phyloP scores from a whole-genome alignment of 1,139 yeast species.

The Sugiyamaella japonica region DNA sequence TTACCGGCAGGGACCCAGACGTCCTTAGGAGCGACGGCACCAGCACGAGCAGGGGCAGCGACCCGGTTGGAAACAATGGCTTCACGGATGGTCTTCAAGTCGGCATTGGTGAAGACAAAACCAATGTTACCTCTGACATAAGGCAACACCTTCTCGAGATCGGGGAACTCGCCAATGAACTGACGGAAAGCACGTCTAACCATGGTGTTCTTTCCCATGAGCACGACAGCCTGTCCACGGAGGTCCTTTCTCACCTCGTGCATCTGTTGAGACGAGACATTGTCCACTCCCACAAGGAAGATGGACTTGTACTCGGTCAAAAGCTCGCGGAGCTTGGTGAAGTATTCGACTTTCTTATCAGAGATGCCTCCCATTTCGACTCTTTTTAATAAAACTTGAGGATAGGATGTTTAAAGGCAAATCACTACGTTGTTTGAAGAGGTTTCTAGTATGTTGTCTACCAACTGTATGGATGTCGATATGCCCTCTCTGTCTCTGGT shows the following conservation, averaged over 20 bases:
- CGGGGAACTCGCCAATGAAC: constrained; percentile 91
- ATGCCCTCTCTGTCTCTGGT: not conserved
- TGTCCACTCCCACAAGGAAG: constrained; percentile 99
- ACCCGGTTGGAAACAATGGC: constrained; percentile 86
- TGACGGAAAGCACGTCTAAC: constrained; percentile 99
- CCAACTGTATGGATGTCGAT: not conserved
- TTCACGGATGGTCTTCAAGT: constrained; percentile 91
- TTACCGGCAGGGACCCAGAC: constrained; percentile 98
- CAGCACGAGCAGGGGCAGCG: constrained; percentile 99
- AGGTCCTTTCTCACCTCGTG: constrained; percentile 98
- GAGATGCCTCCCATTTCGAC: constrained; percentile 99
- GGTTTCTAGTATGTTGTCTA: no score
- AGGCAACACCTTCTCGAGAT: constrained; percentile 92
- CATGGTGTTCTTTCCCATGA: constrained; percentile 99
- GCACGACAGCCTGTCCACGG: constrained; percentile 91
- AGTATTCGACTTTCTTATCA: constrained; percentile 96
- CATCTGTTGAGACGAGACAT: constrained; percentile 99
- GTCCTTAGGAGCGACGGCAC: constrained; percentile 98
- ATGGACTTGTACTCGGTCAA: constrained; percentile 96
- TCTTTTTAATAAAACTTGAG: constrained; percentile 51
- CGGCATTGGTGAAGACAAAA: constrained; percentile 97
- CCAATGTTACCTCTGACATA: constrained; percentile 97
- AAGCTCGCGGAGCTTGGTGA: constrained; percentile 90
- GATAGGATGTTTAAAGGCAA: constrained; percentile 95
- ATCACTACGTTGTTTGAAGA: constrained; percentile 16